Percentiles rank a stretch among this genome's conserved stretches.
phyloP scores from a whole-genome alignment of 108 stramenopile species.

The Skeletonema grethae region DNA sequence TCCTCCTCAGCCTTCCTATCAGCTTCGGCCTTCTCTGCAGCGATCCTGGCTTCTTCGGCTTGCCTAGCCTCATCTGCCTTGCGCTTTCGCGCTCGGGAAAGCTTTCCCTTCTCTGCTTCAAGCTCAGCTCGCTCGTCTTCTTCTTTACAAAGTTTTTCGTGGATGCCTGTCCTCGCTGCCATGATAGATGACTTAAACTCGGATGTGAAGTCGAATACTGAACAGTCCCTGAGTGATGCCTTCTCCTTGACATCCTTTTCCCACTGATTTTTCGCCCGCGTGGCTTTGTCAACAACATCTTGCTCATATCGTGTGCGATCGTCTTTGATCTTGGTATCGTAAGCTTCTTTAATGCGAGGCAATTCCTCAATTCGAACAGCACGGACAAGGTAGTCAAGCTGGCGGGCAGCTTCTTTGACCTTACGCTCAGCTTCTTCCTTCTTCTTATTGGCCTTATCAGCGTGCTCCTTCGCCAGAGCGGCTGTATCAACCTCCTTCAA shows the following conservation, averaged over 20 bases:
- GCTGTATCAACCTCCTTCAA: conserved; percentile 67
- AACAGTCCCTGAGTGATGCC: conserved; percentile 47
- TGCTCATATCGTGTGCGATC: conserved; percentile 76
- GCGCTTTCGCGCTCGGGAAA: conserved; percentile 67
- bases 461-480: conserved; percentile 83
- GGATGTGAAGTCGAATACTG: conserved; percentile 65
- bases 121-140: conserved; percentile 72
- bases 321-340: conserved; percentile 70
- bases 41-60: conserved; percentile 56
- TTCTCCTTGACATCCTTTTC: conserved; percentile 76
- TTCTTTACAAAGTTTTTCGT: conserved; percentile 61
- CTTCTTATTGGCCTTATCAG: conserved; percentile 87
- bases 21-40: conserved; percentile 54
- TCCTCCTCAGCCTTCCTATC: conserved; percentile 62
- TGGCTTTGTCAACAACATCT: conserved; percentile 70
- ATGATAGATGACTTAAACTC: conserved; percentile 75
- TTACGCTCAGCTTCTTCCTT: conserved; percentile 91
- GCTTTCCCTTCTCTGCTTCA: conserved; percentile 77
- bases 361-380: conserved; percentile 96
- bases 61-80: conserved; percentile 65
- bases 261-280: conserved; percentile 75
- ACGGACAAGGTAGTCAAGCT: conserved; percentile 90
- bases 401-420: conserved; percentile 80
- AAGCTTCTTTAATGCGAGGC: conserved; percentile 78
- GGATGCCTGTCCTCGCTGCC: conserved; percentile 59